phyloP scores from a whole-genome alignment of 1,284 basidiomycete species.

The Ceratobasidium sp. region DNA sequence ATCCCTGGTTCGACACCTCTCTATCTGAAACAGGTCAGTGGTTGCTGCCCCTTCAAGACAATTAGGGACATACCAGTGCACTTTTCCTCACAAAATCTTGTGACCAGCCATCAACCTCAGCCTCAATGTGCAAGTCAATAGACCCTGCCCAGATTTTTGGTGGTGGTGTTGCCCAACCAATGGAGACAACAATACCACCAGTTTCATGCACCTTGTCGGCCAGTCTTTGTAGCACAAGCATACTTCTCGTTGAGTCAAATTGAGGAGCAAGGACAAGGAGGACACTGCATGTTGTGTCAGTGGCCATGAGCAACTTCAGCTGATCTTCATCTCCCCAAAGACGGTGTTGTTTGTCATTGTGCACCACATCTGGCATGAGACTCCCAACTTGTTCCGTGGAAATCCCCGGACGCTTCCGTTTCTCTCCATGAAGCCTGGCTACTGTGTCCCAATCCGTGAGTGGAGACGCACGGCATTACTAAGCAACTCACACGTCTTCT shows the following conservation, averaged over 20 bases:
- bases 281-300: neutral
- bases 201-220: neutral
- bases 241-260: neutral
- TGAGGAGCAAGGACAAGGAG: neutral
- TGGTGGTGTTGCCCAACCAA: neutral
- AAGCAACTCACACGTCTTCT: neutral
- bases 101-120: neutral
- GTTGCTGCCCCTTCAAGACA: no score
- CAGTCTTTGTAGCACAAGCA: neutral
- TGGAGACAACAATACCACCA: neutral
- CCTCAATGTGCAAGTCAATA: neutral
- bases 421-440: neutral
- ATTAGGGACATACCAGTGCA: neutral
- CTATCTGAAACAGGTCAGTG: no score
- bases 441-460: neutral
- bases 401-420: neutral
- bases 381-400: neutral
- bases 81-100: neutral
- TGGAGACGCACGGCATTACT: neutral
- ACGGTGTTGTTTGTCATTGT: neutral
- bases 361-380: neutral
- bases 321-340: neutral
- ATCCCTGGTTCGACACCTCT: no score
- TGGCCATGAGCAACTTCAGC: neutral
- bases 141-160: neutral